Conservation (phyloP, 2,329 filamentous ascomycete genomes). For the Calonectria henricotiae region DNA sequence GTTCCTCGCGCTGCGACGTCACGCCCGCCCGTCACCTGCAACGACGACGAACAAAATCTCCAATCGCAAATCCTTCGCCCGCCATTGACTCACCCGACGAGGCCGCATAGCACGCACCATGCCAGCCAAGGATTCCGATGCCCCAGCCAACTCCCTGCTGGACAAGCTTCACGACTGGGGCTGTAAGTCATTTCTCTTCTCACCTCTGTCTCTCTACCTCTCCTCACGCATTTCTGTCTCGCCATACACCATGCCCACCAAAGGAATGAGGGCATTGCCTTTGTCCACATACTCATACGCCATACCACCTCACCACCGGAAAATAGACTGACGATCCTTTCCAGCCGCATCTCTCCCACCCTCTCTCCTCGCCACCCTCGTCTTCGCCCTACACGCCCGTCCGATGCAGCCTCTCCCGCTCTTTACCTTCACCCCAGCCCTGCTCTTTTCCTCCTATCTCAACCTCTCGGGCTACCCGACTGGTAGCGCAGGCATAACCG, state of each 20-base stretch:
- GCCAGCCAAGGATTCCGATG: constrained; percentile 50
- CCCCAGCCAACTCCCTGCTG: constrained; percentile 55
- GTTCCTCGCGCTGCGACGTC: constrained; percentile 28
- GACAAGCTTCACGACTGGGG: constrained; percentile 65
- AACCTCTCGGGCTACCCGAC: constrained; percentile 74
- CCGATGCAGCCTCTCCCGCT: constrained; percentile 69
- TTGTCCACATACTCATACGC: neutral
- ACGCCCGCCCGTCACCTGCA: constrained; percentile 23
- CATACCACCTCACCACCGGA: constrained; percentile 16
- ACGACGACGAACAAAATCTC: constrained; percentile 27
- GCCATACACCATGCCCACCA: constrained; percentile 2
- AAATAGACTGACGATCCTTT: constrained; percentile 19
- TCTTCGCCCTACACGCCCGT: constrained; percentile 71
- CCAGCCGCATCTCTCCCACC: constrained; percentile 71
- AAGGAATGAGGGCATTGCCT: constrained; percentile 3
- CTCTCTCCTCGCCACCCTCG: constrained; percentile 71
- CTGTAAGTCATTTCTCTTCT: constrained; percentile 60
- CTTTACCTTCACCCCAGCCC: constrained; percentile 68
- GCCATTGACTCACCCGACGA: constrained; percentile 31
- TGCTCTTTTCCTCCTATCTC: constrained; percentile 73
- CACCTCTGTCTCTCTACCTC: too few species aligned
- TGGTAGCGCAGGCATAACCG: constrained; percentile 71
- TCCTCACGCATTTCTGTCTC: constrained; percentile 15
- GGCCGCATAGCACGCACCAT: constrained; percentile 47
- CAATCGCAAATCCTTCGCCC: constrained; percentile 21